phyloP scores from a whole-genome alignment of 177 flowering plant genomes.

The Vitis hybrid region DNA sequence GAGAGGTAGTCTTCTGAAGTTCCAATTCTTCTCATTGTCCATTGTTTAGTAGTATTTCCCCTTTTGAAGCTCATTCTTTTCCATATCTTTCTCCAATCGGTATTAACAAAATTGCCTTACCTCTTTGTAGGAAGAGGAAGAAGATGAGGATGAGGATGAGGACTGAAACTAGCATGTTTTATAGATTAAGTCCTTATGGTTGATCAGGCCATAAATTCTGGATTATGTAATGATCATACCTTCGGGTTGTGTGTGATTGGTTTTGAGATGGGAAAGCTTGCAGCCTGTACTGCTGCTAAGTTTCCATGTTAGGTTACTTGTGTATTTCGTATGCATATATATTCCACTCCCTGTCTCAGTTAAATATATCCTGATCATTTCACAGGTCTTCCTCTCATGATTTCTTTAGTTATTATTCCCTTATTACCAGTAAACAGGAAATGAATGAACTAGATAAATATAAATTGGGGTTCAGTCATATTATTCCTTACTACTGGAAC shows the following conservation, averaged over 20 bases:
- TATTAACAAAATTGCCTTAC: neutral
- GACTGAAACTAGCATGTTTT: conserved; percentile 17
- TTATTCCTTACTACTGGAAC: too few species aligned
- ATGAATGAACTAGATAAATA: too few species aligned
- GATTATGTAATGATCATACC: conserved; percentile 13
- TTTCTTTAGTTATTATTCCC: too few species aligned
- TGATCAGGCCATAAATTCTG: conserved; percentile 6
- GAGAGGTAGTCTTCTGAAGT: conserved; percentile 38
- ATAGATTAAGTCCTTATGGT: neutral
- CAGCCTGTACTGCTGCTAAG: neutral
- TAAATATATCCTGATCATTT: too few species aligned
- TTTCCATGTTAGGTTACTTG: neutral
- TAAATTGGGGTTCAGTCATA: too few species aligned
- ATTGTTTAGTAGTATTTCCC: neutral
- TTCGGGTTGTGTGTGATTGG: conserved; percentile 1
- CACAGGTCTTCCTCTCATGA: too few species aligned
- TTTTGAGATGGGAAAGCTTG: neutral
- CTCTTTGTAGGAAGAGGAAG: conserved; percentile 26
- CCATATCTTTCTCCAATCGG: neutral
- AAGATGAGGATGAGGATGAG: conserved; percentile 37
- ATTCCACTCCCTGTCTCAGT: too few species aligned
- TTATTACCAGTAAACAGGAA: too few species aligned
- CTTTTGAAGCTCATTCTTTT: neutral
- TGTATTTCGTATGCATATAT: conserved; percentile 1
- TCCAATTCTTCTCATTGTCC: neutral